Percentiles rank a stretch among this genome's conserved stretches.
phyloP scores from a whole-genome alignment of 2,329 filamentous ascomycete species.

The Escovopsis weberi region DNA sequence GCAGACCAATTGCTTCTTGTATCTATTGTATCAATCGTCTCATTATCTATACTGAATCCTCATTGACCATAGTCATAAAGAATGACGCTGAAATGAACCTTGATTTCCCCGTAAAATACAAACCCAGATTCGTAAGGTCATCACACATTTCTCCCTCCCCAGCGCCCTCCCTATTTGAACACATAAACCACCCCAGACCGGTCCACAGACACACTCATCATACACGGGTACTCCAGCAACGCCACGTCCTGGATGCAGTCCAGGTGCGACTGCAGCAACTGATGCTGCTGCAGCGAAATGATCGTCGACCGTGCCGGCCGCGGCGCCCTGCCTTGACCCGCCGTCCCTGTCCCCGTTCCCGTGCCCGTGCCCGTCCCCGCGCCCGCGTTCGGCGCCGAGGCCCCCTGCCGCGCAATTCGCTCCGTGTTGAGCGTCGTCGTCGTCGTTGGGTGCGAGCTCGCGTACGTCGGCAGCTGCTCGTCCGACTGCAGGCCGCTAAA shows the following conservation, averaged over 20 bases:
- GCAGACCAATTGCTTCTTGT: no score
- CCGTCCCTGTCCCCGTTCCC: background rate
- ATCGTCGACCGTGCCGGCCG: constrained; percentile 62
- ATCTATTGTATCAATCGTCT: no score
- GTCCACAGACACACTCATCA: constrained; percentile 86
- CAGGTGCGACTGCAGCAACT: constrained; percentile 71
- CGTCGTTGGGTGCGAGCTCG: constrained; percentile 45
- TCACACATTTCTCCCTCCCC: background rate
- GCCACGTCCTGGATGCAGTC: constrained; percentile 80
- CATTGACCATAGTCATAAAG: no score
- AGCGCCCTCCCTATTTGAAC: constrained; percentile 33
- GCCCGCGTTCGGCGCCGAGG: constrained; percentile 11
- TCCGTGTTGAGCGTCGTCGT: constrained; percentile 54
- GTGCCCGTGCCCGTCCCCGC: no score
- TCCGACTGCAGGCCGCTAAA: constrained; percentile 64
- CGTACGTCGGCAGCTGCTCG: constrained; percentile 60
- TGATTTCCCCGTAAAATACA: no score
- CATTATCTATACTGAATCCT: no score
- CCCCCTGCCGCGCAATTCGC: constrained; percentile 29
- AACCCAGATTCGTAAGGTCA: background rate
- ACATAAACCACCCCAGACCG: constrained; percentile 81
- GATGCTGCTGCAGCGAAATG: constrained; percentile 76
- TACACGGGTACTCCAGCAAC: constrained; percentile 78
- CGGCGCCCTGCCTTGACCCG: constrained; percentile 16
- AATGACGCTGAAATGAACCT: no score